Evolutionary conservation across 768 basidiomycete genomes (phyloP), one percentile per base, ranked within the genome.

Genomic region (Tricholoma sp.): DNA sequence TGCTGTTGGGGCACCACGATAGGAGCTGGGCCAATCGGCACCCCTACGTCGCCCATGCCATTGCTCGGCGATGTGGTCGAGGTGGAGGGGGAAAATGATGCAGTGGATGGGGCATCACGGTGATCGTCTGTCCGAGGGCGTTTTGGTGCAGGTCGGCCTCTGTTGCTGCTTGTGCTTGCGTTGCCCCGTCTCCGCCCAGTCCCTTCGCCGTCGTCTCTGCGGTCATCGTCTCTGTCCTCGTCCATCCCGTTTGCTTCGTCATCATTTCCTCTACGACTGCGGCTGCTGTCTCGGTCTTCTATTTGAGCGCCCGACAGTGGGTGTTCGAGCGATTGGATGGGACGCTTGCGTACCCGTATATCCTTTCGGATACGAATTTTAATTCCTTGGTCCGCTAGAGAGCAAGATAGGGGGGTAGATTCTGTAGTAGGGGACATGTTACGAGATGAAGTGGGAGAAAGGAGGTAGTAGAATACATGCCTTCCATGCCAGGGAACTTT

Each of bases 401-500:
- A 90, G 61, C 87, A 91, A 1, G 94, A 95, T 0, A 96, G 79
- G 3, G 87, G 84, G 0, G 94, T 94, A 4, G 91, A 94, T 72
- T 94, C 94, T 94, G 68, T 39, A 39, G 52, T 33, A 10, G n/a
- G 24, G 24, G 24, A 24, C 24, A 24, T 24, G 24, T 24, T 54
- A 44, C n/a, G 47, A 54, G 6, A 44, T 28, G 9, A 41, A n/a
- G 1, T 24, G 24, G 4, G 24, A 24, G 24, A 37, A 32, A 48
- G 24, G 32, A 8, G 18, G 44, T 24, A 29, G 37, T 4, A 50
- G n/a, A 13, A 0, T 31, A 72, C 84, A 24, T 61, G 91, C 93
- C 88, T 78, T 93, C 91, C 91, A 95, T 95, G 24, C 94, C 94
- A 0, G 94, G 94, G 67, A 96, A 97, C 72, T 94, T 94, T 80